Evolutionary conservation across 306 rosid genomes (phyloP), one percentile per base, ranked within the genome.

Genomic region (Cicer judaicum): DNA sequence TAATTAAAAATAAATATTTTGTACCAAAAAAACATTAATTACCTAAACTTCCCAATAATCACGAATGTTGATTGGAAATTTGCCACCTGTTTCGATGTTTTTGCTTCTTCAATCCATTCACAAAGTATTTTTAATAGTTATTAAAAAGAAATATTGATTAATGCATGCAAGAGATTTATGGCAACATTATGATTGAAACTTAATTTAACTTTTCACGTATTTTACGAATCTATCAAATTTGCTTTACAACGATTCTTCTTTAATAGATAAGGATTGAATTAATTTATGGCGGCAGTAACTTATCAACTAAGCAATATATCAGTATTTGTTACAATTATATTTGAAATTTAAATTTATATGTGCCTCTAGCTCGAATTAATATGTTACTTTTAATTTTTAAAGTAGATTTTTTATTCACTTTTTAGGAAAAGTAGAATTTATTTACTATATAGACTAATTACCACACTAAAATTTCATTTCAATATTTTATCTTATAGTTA

Each of bases 241-340:
- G 34, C 5, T 74, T 73, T 62, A 81, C 64, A 69, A 44, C 10
- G 78, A 60, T 24, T 83, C 78, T 78, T 47, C 71, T 39, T 46
- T 34, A 43, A 52, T 16, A 19, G 86, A 78, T 85, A 81, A 76
- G 84, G 71, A 75, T 83, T 77, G 89, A n/a, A n/a, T n/a, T n/a
- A 85, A 80, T 64, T 74, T 49, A 2, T 21, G 56, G 49, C 16
- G 24, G 29, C 48, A 69, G 73, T 43, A 46, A 70, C 84, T 83
- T 79, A 60, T 50, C 49, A 74, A 3, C 61, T 70, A 83, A 83
- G 84, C 83, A 64, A 15, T 12, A 40, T 53, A 72, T 68, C 10
- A 18, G 41, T 75, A 73, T 62, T n/a, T 11, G 49, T 24, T 24
- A 24, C 21, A 70, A 76, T 72, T 65, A 54, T 44, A 48, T 49